Evolutionary conservation across 805 yeast species (phyloP), one percentile per base, ranked within the genome.

Genomic region (Wickerhamomyces hampshirensis): DNA sequence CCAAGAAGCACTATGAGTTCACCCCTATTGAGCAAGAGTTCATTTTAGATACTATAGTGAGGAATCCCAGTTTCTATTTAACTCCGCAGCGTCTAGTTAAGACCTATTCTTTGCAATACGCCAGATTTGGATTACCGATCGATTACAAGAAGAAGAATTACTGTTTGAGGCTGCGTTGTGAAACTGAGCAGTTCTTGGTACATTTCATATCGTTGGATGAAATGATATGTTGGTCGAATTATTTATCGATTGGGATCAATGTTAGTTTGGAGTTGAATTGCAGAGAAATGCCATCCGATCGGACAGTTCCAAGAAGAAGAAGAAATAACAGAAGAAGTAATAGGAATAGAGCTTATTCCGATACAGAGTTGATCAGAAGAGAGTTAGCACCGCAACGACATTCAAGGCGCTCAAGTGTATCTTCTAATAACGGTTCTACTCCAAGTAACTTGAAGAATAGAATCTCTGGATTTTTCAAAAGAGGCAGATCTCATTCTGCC

Each of bases 71-170:
- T 1, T 33, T 42, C 23, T 48, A 46, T 21, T 38, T 50, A 0
- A 36, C 39, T 0, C 28, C 40, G 1, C 14, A 32, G 1, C 68
- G 58, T 33, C 55, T 83, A 21, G 48, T 72, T n/a, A 69, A 80
- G 44, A 74, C 87, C 0, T 89, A 77, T 58, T 78, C 96, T 2
- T 66, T 91, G 26, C 98, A 93, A 59, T 80, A 80, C 60, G 89
- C 93, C 10, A 78, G 71, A 49, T 62, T 85, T 30, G 98, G 98
- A 0, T 64, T 87, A 11, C 96, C 98, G 0, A 68, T 76, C 2
- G 98, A 91, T 59, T 87, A 87, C 59, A 73, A 71, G 39, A 86
- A 87, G 56, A 73, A 72, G 44, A 68, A 74, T 13, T 73, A 77
- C 52, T 85, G 81, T 5, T 58, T 88, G 27, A 64, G 98, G 33